Evolutionary conservation across 139 green algal species (phyloP).

Genomic region (Tetraselmis chui): DNA sequence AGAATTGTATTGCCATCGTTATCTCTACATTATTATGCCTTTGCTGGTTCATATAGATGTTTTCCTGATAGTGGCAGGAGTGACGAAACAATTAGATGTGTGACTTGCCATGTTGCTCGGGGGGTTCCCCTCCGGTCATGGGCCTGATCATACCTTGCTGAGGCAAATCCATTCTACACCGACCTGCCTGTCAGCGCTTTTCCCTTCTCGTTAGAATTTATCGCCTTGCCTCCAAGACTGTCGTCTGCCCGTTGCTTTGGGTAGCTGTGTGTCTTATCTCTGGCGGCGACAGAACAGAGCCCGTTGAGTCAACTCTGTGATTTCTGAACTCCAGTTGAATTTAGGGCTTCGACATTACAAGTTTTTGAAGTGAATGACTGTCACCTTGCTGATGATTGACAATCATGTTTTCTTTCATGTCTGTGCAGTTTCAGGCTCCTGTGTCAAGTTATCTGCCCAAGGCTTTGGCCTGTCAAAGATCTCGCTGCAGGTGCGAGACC

Average conservation of each 20-base stretch:
- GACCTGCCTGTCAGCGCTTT: not conserved
- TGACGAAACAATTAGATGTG: conserved; percentile 1
- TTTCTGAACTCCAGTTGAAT: not conserved
- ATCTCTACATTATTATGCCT: no score
- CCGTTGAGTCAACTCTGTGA: not conserved
- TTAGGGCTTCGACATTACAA: not conserved
- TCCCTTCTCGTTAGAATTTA: not conserved
- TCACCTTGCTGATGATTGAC: no score
- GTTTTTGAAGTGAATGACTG: no score
- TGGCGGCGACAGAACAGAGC: not conserved
- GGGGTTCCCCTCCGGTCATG: not conserved
- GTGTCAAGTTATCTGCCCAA: no score
- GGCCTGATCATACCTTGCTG: not conserved
- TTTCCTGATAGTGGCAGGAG: not conserved
- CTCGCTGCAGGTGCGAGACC: no score
- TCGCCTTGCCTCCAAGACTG: not conserved
- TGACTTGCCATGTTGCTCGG: not conserved
- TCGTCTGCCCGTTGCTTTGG: not conserved
- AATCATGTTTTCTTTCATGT: no score
- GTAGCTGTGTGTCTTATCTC: not conserved
- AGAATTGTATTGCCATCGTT: no score
- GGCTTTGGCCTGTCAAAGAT: no score
- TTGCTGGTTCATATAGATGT: no score
- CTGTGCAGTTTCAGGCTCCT: no score
- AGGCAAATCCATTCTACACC: not conserved